phyloP scores from a whole-genome alignment of 2,329 filamentous ascomycete genomes.

The Fusarium foetens region DNA sequence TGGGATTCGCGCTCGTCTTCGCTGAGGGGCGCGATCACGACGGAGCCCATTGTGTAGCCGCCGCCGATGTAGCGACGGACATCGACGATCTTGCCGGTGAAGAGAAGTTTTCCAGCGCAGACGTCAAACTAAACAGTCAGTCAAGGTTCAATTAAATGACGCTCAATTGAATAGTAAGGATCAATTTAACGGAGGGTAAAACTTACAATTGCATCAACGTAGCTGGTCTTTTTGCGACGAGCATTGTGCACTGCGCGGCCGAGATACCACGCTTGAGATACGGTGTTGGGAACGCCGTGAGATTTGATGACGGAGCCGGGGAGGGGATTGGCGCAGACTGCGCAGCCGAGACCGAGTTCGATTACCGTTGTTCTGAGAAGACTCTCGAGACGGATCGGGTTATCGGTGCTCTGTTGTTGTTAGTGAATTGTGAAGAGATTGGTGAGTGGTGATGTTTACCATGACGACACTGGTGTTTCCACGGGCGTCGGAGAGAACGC shows the following conservation, averaged over 20 bases:
- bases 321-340: constrained; percentile 50
- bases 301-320: constrained; percentile 49
- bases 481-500: constrained; percentile 51
- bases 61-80: constrained; percentile 52
- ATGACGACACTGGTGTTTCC: constrained; percentile 50
- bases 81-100: constrained; percentile 54
- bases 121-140: constrained; percentile 39
- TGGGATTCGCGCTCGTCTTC: constrained; percentile 46
- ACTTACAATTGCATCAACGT: constrained; percentile 42
- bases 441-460: constrained; percentile 5
- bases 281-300: constrained; percentile 54
- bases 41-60: constrained; percentile 55
- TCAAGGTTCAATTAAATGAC: fast-evolving
- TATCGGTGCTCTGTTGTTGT: constrained; percentile 46
- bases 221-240: constrained; percentile 39
- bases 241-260: constrained; percentile 57
- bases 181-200: fast-evolving
- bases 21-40: constrained; percentile 48
- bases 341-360: constrained; percentile 53
- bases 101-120: constrained; percentile 50
- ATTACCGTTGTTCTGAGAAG: constrained; percentile 51
- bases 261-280: constrained; percentile 64
- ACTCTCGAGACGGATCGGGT: constrained; percentile 49
- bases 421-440: neutral
- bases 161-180: fast-evolving